Base-by-base conservation (phyloP, 176 grass and related monocot genomes). In the Eremochloa ophiuroides region DNA sequence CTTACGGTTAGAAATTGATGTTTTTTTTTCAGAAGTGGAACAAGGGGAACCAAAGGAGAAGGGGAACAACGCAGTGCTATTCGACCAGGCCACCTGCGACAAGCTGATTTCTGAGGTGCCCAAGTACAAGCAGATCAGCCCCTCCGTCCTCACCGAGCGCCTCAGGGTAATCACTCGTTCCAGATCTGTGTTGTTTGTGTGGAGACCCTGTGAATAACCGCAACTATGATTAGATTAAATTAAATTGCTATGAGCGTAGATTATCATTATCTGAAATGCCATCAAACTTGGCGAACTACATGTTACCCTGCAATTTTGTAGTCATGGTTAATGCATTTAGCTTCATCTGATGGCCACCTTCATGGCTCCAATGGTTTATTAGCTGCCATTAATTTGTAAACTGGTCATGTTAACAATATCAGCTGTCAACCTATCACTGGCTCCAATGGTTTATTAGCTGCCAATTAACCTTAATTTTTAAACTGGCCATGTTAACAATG, bases 31-130 rank as follows among this genome's bases (percentile, higher is more conserved):
- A 90, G 88, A 90, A 90, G 84, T 90, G 88, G 88, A 90, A 84
- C 88, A 90, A 90, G 88, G 88, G 88, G 27, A 90, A 90, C 67
- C 88, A 87, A 90, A 90, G 88, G 84, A 90, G 88, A 90, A 90
- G 84, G 88, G 86, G 46, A 90, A 90, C 88, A 90, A 90, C 39
- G 25, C 84, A 28, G 84, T 90, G 37, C 74, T 90, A 6, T 83
- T 90, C 53, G 88, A 90, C 79, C 88, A 90, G 88, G 30, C 84
- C 47, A 90, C 80, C 7, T 90, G 80, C 69, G 88, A 90, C 69
- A 90, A 90, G 74, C 80, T 90, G 62, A 25, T 87, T 2, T 63
- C 80, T 7, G 84, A 90, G 79, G 88, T 67, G 41, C 88, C 88
- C 75, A 90, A 90, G 79, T 87, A 79, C 68, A 90, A 87, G 80